Percentiles rank a stretch among this genome's conserved stretches.
These are phyloP conservation scores for Lumnitzera littorea DNA, from an alignment of 345 rosid genomes.

Conservation along the genomic window DNA sequence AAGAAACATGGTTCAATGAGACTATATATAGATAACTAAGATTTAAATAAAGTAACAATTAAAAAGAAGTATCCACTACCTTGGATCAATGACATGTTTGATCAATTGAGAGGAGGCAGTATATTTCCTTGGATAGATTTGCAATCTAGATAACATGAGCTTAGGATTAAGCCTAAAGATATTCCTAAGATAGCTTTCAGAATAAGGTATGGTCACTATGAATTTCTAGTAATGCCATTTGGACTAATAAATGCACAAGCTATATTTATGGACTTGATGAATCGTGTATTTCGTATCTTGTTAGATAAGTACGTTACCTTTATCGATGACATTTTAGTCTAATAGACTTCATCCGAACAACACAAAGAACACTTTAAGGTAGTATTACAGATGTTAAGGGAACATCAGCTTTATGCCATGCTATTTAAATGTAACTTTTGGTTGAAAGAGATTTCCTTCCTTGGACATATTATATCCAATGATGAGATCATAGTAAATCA, in stretches of 20 bases:
- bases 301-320: background rate
- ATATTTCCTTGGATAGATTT: background rate
- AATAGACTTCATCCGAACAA: background rate
- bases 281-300: background rate
- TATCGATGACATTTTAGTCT: background rate
- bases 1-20: background rate
- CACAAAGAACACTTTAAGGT: too few relatives aligned
- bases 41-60: background rate
- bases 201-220: too few relatives aligned
- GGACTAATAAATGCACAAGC: background rate
- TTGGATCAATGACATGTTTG: background rate
- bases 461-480: too few relatives aligned
- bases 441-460: too few relatives aligned
- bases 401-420: too few relatives aligned
- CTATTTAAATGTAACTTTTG: too few relatives aligned
- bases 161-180: background rate
- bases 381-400: too few relatives aligned
- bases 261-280: constrained; percentile 1
- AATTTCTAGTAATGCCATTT: background rate
- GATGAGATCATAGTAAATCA: too few relatives aligned
- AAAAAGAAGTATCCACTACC: background rate
- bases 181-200: background rate
- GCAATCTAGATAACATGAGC: background rate
- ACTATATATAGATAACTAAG: background rate
- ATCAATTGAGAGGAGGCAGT: background rate